Conservation (phyloP, 192 early-diverging fungal genomes). For the Backusella australiensis region DNA sequence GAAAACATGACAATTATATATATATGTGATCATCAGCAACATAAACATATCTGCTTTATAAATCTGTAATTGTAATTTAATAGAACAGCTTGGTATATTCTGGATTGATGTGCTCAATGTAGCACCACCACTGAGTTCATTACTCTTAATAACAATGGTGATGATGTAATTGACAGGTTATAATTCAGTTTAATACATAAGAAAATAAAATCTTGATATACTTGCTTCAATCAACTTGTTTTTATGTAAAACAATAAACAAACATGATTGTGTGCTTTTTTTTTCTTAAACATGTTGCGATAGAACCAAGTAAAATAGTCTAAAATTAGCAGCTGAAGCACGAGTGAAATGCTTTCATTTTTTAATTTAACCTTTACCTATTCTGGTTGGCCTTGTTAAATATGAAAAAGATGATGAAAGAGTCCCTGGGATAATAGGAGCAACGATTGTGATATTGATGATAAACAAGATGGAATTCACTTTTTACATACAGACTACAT, state of each 20-base stretch:
- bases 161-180: background rate
- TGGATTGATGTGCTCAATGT: too few species aligned
- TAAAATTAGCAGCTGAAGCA: background rate
- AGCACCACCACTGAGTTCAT: too few species aligned
- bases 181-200: too few species aligned
- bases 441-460: background rate
- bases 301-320: background rate
- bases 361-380: conserved; percentile 8
- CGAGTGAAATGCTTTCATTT: background rate
- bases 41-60: background rate
- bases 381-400: background rate
- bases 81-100: background rate
- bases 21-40: background rate
- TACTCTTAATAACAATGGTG: too few species aligned
- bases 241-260: too few species aligned
- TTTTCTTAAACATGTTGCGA: too few species aligned
- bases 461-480: background rate
- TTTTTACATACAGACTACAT: too few species aligned
- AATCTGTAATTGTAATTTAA: background rate
- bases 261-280: too few species aligned
- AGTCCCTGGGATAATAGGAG: background rate
- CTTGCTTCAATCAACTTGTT: too few species aligned
- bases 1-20: background rate
- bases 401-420: background rate
- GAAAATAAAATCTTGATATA: too few species aligned